Evolutionary conservation across 2,329 filamentous ascomycete species (phyloP).

Genomic region (Nigrograna mackinnonii): DNA sequence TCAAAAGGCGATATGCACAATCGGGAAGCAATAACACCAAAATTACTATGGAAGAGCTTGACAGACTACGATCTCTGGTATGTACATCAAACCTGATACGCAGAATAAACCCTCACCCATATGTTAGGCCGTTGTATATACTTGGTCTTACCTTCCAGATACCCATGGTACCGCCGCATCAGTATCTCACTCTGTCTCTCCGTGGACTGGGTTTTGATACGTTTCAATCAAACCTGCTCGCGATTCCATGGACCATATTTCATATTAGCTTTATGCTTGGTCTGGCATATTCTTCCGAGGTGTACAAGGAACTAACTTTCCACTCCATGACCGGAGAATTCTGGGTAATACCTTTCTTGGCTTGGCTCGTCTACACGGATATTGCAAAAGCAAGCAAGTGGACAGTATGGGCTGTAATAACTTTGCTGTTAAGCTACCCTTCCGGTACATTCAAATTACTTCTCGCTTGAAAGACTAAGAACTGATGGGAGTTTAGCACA

Average conservation of each 20-base stretch:
- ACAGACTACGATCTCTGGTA: constrained; percentile 34
- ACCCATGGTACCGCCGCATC: constrained; percentile 39
- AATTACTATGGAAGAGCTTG: constrained; percentile 21
- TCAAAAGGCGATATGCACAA: constrained; percentile 59
- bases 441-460: no score
- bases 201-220: constrained; percentile 44
- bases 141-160: constrained; percentile 47
- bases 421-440: constrained; percentile 43
- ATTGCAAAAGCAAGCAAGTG: constrained; percentile 34
- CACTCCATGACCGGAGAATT: constrained; percentile 47
- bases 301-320: constrained; percentile 56
- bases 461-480: no score
- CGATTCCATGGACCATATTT: constrained; percentile 47
- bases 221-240: constrained; percentile 48
- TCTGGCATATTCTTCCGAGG: constrained; percentile 49
- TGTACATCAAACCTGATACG: no score
- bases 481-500: no score
- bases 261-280: constrained; percentile 55
- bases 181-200: constrained; percentile 45
- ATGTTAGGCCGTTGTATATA: constrained; percentile 52
- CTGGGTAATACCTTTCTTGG: constrained; percentile 46
- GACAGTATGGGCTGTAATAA: constrained; percentile 42
- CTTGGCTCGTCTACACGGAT: constrained; percentile 40
- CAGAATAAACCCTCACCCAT: no score
- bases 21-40: constrained; percentile 24